These are phyloP conservation scores for Paecilomyces fulvus DNA, from an alignment of 2,329 filamentous ascomycete species.

Conservation along the genomic window DNA sequence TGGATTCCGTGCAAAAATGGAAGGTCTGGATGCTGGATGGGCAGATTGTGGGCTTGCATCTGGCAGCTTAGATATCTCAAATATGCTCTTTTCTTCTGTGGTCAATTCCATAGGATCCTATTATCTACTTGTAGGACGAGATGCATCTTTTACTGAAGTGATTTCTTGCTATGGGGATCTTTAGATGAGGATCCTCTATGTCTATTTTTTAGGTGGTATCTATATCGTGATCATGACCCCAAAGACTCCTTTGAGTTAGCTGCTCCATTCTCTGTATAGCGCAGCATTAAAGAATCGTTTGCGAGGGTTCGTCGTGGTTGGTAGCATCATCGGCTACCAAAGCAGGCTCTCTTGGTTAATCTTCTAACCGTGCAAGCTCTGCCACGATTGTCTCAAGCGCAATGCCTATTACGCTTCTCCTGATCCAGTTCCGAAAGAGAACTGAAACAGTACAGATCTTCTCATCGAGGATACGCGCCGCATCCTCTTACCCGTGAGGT, in stretches of 20 bases:
- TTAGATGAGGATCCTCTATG: neutral
- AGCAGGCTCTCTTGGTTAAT: neutral
- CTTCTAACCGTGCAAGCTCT: neutral
- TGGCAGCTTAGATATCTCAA: neutral
- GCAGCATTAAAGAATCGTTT: neutral
- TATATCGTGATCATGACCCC: neutral
- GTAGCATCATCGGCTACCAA: neutral
- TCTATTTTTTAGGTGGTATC: neutral
- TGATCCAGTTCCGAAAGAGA: no score
- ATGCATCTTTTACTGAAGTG: neutral
- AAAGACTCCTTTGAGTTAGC: neutral
- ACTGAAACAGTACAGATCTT: no score
- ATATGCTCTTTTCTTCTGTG: neutral
- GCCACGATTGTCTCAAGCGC: neutral
- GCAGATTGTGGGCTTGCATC: neutral
- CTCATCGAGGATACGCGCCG: no score
- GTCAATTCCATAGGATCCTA: neutral
- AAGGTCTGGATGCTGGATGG: neutral
- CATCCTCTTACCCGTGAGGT: no score
- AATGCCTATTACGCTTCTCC: neutral
- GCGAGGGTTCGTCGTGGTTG: neutral
- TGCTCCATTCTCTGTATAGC: neutral
- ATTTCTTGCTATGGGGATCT: neutral
- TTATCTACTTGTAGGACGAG: neutral
- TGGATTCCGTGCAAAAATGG: conserved; percentile 2